These are phyloP conservation scores for Udeniomyces megalosporus DNA, from an alignment of 768 basidiomycete species.

Conservation along the genomic window DNA sequence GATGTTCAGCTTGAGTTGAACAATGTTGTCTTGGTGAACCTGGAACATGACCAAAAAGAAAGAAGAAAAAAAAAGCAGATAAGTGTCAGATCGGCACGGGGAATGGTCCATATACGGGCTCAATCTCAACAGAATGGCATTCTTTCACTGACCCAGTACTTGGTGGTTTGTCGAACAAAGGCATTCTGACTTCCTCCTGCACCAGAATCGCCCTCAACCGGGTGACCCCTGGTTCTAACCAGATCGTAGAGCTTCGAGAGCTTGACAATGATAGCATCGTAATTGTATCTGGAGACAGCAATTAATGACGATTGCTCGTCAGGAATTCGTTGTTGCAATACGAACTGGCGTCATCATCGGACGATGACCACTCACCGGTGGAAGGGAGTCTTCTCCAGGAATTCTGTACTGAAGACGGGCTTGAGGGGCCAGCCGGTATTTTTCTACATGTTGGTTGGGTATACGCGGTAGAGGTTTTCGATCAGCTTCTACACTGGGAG, in stretches of 20 bases:
- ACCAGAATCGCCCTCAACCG: constrained; percentile 78
- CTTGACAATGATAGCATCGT: constrained; percentile 84
- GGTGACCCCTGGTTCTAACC: constrained; percentile 86
- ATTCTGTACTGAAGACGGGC: constrained; percentile 72
- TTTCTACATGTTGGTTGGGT: constrained; percentile 60
- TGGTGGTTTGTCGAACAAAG: constrained; percentile 95
- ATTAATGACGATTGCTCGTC: too few relatives aligned
- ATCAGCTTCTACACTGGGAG: too few relatives aligned
- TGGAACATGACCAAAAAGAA: constrained; percentile 13
- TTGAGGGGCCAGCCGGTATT: constrained; percentile 70
- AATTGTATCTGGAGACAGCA: constrained; percentile 23
- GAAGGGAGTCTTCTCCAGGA: constrained; percentile 63
- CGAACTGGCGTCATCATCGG: too few relatives aligned
- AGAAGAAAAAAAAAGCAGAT: too few relatives aligned
- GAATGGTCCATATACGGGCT: too few relatives aligned
- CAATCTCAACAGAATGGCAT: too few relatives aligned
- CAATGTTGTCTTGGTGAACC: constrained; percentile 85
- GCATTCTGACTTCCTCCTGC: constrained; percentile 93
- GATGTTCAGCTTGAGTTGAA: constrained; percentile 83
- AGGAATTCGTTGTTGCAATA: too few relatives aligned
- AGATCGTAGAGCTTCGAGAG: constrained; percentile 88
- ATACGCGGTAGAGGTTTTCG: too few relatives aligned
- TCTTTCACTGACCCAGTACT: constrained; percentile 65
- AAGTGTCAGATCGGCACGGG: background rate
- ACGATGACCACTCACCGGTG: background rate